Evolutionary conservation across 2,329 filamentous ascomycete genomes (phyloP).

Genomic region (Calonectria naviculata): DNA sequence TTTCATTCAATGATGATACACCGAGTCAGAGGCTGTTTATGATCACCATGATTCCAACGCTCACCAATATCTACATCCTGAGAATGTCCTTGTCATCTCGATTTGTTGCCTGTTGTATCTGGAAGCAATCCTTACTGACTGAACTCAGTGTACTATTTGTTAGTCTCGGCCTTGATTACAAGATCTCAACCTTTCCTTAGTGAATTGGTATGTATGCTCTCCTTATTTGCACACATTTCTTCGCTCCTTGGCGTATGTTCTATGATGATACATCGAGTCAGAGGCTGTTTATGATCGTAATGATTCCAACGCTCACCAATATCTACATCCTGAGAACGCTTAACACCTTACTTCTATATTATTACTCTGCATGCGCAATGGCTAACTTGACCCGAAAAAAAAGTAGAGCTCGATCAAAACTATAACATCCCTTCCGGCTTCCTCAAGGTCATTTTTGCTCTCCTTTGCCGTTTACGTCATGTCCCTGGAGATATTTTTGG

Average conservation of each 20-base stretch:
- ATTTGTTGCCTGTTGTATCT: background rate
- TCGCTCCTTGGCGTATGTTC: conserved; percentile 22
- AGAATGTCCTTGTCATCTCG: background rate
- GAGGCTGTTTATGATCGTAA: conserved; percentile 61
- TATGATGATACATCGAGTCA: conserved; percentile 55
- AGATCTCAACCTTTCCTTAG: background rate
- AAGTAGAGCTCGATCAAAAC: background rate
- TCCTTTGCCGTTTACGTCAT: background rate
- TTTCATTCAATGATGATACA: conserved; percentile 51
- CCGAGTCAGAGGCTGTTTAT: conserved; percentile 61
- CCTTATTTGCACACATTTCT: background rate
- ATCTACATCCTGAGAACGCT: conserved; percentile 33
- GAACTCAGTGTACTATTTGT: background rate
- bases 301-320: conserved; percentile 52
- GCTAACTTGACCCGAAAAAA: background rate
- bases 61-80: conserved; percentile 43
- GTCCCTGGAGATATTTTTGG: too few species aligned
- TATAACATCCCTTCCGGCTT: background rate
- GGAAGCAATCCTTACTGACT: conserved; percentile 6
- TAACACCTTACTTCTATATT: background rate
- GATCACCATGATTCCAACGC: conserved; percentile 53
- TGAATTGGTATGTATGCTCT: conserved; percentile 3
- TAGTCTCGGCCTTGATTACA: background rate
- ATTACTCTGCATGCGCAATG: background rate
- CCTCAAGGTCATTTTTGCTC: too few species aligned